Evolutionary conservation across 192 early-diverging fungal species (phyloP).

Genomic region (Haplosporangium gracile): DNA sequence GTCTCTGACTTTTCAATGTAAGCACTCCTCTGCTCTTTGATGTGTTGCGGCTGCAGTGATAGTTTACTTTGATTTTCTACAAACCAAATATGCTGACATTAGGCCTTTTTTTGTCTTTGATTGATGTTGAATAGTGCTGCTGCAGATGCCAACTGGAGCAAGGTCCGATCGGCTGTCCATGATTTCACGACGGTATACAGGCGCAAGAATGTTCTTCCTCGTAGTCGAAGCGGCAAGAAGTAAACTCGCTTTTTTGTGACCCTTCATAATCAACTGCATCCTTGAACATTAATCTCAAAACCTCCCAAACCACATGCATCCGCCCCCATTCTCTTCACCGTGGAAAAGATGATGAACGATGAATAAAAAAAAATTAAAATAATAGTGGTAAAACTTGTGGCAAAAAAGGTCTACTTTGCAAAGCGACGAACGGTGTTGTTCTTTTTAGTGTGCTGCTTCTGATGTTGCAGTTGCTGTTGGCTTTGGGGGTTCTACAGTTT

Average conservation of each 20-base stretch:
- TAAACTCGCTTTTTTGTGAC: not conserved
- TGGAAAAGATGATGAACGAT: not conserved
- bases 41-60: not conserved
- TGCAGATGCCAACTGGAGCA: constrained; percentile 64
- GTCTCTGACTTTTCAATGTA: constrained; percentile 72
- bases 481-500: not conserved
- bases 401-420: not conserved
- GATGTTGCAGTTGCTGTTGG: not conserved
- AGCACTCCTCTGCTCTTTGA: constrained; percentile 19
- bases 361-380: not conserved
- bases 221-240: constrained; percentile 40
- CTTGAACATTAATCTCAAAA: too few species aligned
- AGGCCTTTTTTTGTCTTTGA: not conserved
- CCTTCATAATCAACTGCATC: too few species aligned
- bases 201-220: constrained; percentile 59
- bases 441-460: not conserved
- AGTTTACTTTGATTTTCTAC: not conserved
- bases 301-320: not conserved
- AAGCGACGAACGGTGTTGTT: not conserved
- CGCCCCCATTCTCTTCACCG: not conserved
- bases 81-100: not conserved
- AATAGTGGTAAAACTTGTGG: not conserved
- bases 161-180: constrained; percentile 63
- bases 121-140: constrained; percentile 57
- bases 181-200: constrained; percentile 72